phyloP scores from a whole-genome alignment of 2,329 filamentous ascomycete species.

The Aspergillus alliaceus region DNA sequence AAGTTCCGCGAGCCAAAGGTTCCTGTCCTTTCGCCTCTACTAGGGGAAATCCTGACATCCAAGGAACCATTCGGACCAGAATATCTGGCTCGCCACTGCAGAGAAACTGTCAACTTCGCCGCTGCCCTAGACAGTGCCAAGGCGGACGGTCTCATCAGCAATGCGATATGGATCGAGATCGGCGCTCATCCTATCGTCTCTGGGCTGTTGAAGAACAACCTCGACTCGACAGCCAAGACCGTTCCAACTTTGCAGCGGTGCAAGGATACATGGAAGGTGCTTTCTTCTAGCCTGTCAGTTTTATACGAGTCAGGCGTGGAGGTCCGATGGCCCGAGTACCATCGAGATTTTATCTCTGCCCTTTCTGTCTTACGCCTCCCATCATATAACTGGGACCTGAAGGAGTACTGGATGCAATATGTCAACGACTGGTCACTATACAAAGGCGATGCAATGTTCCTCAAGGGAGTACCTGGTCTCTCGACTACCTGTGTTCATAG shows the following conservation, averaged over 20 bases:
- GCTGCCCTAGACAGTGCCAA: conserved; percentile 37
- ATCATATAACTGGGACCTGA: conserved; percentile 41
- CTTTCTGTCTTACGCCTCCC: conserved; percentile 37
- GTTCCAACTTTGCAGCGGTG: conserved; percentile 42
- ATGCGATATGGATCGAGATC: conserved; percentile 70
- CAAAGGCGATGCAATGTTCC: conserved; percentile 30
- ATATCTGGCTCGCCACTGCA: conserved; percentile 45
- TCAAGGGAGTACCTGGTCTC: conserved; percentile 14
- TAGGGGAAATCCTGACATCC: conserved; percentile 44
- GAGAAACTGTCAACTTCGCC: conserved; percentile 49
- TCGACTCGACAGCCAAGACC: conserved; percentile 58
- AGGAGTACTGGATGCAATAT: conserved; percentile 43
- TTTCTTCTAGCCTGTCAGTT: conserved; percentile 35
- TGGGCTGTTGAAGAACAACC: conserved; percentile 53
- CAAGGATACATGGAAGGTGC: conserved; percentile 45
- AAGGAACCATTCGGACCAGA: conserved; percentile 53
- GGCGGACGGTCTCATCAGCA: conserved; percentile 54
- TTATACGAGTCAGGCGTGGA: conserved; percentile 42
- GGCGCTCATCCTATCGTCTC: conserved; percentile 51
- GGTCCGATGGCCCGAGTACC: conserved; percentile 45
- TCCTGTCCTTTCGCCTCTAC: conserved; percentile 48
- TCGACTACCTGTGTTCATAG: conserved; percentile 25
- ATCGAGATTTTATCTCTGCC: conserved; percentile 38
- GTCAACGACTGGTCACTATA: conserved; percentile 35
- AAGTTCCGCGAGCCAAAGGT: conserved; percentile 41